Base-by-base conservation (phyloP, 306 rosid species). In the Dryas octopetala region DNA sequence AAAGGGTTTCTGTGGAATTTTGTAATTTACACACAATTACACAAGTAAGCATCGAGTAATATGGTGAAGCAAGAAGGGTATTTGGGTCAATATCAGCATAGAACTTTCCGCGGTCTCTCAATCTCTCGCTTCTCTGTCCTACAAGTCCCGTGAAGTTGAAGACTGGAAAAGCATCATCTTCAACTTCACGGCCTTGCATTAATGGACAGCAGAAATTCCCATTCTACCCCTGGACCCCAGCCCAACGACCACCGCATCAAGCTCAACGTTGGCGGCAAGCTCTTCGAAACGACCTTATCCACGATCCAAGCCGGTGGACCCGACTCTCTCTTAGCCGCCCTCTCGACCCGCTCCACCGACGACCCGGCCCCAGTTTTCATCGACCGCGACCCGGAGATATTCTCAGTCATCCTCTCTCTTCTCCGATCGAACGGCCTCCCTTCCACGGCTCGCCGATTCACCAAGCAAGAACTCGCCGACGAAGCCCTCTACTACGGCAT, bases 211-310 rank as follows among this genome's bases (percentile, higher is more conserved):
- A 77, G 82, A 78, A 81, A 59, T 79, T 83, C 84, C 9, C 74
- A 72, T n/a, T 8, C 72, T 23, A 5, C 76, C 46, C 3, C 17
- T 14, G 86, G 28, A 13, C 41, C 70, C 66, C 80, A 46, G 57
- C 11, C 64, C 4, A 23, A 62, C 57, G 93, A 87, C 12, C 91
- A 86, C 26, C 97, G 93, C 4, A 76, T 94, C 77, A 91, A 87
- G 80, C 90, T 94, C 77, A 94, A 91, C 93, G 96, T 94, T 5
- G 98, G 98, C 28, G 96, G 96, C 0, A 86, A 88, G 83, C 88
- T 84, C 78, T 91, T 94, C 84, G 95, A 91, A 77, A 88, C 98
- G 4, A 94, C 96, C 1, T 65, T 86, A 7, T 76, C 97, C 0
- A 90, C 96, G 7, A 70, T 88, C 79, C 98, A 82, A 6, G 81